Conservation (phyloP, 176 grass and related monocot species). For the Avena atlantica region DNA sequence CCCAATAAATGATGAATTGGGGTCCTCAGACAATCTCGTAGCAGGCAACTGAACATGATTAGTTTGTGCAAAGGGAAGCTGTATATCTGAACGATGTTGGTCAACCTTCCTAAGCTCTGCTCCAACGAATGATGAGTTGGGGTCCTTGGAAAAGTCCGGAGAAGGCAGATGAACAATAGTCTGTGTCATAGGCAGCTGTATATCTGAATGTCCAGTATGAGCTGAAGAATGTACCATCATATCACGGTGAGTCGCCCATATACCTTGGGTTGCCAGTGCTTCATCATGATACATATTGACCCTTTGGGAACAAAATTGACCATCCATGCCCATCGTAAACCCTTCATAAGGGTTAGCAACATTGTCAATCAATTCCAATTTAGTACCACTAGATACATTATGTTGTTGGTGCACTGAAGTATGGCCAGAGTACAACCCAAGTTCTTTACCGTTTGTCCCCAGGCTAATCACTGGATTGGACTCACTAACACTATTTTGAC, state of each 20-base stretch:
- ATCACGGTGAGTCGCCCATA: neutral
- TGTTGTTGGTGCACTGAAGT: conserved; percentile 39
- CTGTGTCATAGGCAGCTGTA: conserved; percentile 33
- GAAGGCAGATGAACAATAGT: conserved; percentile 33
- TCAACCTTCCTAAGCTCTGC: conserved; percentile 32
- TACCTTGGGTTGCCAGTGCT: conserved; percentile 23
- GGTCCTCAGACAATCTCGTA: neutral
- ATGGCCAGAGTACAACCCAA: conserved; percentile 12
- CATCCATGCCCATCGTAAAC: conserved; percentile 37
- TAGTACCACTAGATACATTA: conserved; percentile 30
- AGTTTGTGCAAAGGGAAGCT: neutral
- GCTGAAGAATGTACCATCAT: conserved; percentile 33
- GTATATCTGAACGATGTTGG: conserved; percentile 3
- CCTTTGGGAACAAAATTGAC: conserved; percentile 23
- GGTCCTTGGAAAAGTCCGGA: conserved; percentile 14
- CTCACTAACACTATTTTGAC: conserved; percentile 28
- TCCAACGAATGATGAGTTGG: conserved; percentile 34
- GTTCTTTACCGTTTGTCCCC: neutral
- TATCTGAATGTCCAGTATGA: conserved; percentile 23
- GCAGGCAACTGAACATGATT: neutral
- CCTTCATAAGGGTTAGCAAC: conserved; percentile 39
- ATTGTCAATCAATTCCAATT: conserved; percentile 35
- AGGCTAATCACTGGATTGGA: conserved; percentile 31
- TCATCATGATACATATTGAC: conserved; percentile 29
- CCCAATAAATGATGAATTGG: neutral